Percentiles rank a stretch among this genome's conserved stretches.
Conservation (phyloP, 2,329 filamentous ascomycete species). For the Phaeosphaeriaceae sp. region DNA sequence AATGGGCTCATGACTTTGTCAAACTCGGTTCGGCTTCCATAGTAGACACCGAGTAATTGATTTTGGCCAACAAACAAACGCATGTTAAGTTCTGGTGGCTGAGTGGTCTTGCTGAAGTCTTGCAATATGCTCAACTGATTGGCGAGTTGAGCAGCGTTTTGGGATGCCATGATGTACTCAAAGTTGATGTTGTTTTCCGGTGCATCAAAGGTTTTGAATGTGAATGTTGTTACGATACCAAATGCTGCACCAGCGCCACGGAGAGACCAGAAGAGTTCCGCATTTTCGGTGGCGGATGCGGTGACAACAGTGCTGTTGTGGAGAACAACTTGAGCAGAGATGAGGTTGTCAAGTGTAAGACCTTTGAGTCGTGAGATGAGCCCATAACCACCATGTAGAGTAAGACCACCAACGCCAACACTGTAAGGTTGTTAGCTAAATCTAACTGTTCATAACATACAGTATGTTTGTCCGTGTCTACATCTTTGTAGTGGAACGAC, state of each 20-base stretch:
- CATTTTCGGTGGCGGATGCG: conserved; percentile 40
- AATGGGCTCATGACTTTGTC: conserved; percentile 33
- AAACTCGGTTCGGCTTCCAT: conserved; percentile 28
- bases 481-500: too few relatives aligned
- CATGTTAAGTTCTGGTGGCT: conserved; percentile 36
- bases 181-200: conserved; percentile 35
- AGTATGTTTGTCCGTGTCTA: too few relatives aligned
- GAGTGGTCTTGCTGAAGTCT: conserved; percentile 29
- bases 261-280: conserved; percentile 51
- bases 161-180: conserved; percentile 23
- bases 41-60: conserved; percentile 32
- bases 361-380: conserved; percentile 32
- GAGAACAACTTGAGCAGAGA: conserved; percentile 40
- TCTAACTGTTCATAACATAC: too few relatives aligned
- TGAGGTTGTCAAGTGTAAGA: conserved; percentile 33
- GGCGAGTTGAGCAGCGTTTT: conserved; percentile 21
- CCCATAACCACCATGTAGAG: conserved; percentile 38
- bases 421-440: conserved; percentile 10
- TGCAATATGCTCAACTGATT: conserved; percentile 26
- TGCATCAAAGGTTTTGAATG: conserved; percentile 37
- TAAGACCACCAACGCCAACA: conserved; percentile 36
- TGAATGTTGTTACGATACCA: conserved; percentile 47
- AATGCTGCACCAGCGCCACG: conserved; percentile 50
- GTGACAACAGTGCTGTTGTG: conserved; percentile 44
- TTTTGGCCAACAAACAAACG: conserved; percentile 28